These are phyloP conservation scores for Chlorella ohadii DNA, from an alignment of 139 green algal species.

Conservation along the genomic window DNA sequence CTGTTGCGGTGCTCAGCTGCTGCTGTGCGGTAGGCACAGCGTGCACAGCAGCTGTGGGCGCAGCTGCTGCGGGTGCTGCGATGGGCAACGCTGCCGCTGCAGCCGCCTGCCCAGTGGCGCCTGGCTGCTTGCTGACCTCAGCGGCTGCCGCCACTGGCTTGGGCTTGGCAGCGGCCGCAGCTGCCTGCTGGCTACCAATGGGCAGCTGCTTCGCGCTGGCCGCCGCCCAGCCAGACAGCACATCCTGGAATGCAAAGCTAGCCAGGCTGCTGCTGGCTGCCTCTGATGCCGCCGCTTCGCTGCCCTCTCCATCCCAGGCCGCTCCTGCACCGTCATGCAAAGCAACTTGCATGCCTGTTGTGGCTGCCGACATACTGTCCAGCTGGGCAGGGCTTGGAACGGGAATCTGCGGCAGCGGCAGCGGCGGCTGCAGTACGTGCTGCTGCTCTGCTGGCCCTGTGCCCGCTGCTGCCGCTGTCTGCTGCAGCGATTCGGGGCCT, in stretches of 20 bases:
- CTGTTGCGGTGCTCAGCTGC: not conserved
- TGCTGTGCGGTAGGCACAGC: not conserved
- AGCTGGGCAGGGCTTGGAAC: not conserved
- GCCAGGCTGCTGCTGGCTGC: constrained; percentile 3
- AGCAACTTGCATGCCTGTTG: not conserved
- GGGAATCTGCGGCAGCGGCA: too few species aligned
- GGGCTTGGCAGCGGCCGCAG: not conserved
- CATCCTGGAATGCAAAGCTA: constrained; percentile 31
- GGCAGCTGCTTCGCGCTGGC: not conserved
- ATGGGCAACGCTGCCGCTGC: not conserved
- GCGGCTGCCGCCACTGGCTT: not conserved
- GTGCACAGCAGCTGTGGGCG: not conserved
- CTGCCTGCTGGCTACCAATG: not conserved
- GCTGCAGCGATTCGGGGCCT: not conserved
- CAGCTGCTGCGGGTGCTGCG: not conserved
- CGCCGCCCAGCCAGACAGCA: constrained; percentile 14
- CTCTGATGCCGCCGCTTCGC: constrained; percentile 3
- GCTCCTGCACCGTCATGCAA: too few species aligned
- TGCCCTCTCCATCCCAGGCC: not conserved
- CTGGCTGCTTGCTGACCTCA: not conserved
- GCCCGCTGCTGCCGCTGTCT: not conserved
- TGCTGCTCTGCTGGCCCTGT: not conserved
- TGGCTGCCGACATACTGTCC: not conserved
- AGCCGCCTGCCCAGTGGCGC: too few species aligned
- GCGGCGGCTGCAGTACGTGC: not conserved